A percentile compares a stretch with the other conserved stretches of the same genome.
Conservation (phyloP, 495 filamentous ascomycete genomes). For the Penicillium ochrochloron region DNA sequence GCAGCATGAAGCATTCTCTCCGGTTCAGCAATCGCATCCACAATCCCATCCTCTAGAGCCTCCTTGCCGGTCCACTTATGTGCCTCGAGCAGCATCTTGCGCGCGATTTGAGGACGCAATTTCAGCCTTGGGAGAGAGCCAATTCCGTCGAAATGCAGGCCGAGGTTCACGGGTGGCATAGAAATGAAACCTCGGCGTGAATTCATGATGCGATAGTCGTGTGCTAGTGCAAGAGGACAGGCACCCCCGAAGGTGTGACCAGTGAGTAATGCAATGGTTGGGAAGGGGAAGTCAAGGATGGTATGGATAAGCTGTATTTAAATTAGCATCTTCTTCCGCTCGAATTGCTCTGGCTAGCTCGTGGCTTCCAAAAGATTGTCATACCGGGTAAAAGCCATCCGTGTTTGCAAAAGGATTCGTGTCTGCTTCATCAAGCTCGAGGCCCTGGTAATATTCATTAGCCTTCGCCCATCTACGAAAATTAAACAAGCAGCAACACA, state of each 20-base stretch:
- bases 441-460: conserved; percentile 31
- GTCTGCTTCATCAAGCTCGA: conserved; percentile 53
- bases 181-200: conserved; percentile 50
- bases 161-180: conserved; percentile 56
- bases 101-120: conserved; percentile 49
- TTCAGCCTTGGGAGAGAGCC: conserved; percentile 53
- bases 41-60: conserved; percentile 53
- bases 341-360: not conserved
- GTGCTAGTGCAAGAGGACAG: conserved; percentile 51
- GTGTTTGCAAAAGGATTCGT: conserved; percentile 53
- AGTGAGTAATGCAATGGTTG: conserved; percentile 55
- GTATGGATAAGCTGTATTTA: conserved; percentile 45
- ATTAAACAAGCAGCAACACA: not conserved
- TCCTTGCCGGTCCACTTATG: conserved; percentile 55
- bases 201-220: conserved; percentile 60
- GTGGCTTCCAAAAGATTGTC: not conserved
- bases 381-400: conserved; percentile 54
- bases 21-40: conserved; percentile 52
- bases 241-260: conserved; percentile 58
- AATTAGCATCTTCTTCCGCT: conserved; percentile 5
- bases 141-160: conserved; percentile 56
- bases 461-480: not conserved
- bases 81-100: conserved; percentile 57
- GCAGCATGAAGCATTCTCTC: conserved; percentile 51
- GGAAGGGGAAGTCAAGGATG: conserved; percentile 57